Evolutionary conservation across 371 early-diverging fungal species (phyloP).

Genomic region (Syncephalastrum monosporum): DNA sequence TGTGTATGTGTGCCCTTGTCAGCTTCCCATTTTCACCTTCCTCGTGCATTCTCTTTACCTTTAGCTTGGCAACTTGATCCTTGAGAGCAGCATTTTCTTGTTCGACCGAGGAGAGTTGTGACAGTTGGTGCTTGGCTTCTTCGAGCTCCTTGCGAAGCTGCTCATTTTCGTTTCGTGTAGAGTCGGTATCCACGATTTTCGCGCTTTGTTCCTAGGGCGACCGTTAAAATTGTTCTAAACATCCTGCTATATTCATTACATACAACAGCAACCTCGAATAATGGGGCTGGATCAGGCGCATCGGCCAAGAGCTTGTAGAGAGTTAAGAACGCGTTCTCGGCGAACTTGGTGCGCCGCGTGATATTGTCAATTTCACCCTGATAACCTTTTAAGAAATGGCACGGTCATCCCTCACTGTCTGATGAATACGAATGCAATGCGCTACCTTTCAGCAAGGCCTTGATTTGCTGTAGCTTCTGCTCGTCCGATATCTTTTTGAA

Average conservation of each 20-base stretch:
- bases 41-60: constrained; percentile 18
- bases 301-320: constrained; percentile 80
- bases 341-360: constrained; percentile 79
- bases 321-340: constrained; percentile 81
- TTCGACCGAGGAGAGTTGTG: constrained; percentile 42
- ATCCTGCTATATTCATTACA: neutral
- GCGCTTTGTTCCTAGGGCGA: constrained; percentile 59
- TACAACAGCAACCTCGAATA: constrained; percentile 57
- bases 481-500: constrained; percentile 80
- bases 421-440: neutral
- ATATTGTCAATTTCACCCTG: constrained; percentile 90
- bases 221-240: neutral
- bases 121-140: constrained; percentile 44
- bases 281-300: constrained; percentile 84
- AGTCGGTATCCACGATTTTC: constrained; percentile 46
- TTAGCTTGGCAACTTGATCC: constrained; percentile 52
- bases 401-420: neutral
- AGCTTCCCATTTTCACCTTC: constrained; percentile 9
- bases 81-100: constrained; percentile 51
- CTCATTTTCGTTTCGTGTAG: constrained; percentile 54
- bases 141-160: constrained; percentile 52
- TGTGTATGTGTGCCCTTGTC: constrained; percentile 16
- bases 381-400: constrained; percentile 53
- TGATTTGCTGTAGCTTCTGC: constrained; percentile 74
- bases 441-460: constrained; percentile 68